phyloP scores from a whole-genome alignment of 2,329 filamentous ascomycete species.

The Pseudogymnoascus sp. region DNA sequence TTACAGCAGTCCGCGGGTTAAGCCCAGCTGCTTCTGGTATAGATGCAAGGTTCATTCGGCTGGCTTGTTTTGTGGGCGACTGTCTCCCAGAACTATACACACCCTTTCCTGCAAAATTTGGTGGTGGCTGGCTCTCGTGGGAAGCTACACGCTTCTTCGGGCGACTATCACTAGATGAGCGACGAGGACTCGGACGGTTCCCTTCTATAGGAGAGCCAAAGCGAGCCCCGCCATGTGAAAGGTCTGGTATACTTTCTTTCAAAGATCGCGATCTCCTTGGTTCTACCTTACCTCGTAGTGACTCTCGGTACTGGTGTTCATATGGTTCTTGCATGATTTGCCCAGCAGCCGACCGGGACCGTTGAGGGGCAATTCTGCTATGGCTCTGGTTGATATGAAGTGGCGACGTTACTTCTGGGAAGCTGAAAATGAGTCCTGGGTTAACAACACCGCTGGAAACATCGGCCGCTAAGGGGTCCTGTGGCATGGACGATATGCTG shows the following conservation, averaged over 20 bases:
- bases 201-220: conserved; percentile 24
- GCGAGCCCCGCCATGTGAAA: conserved; percentile 22
- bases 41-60: conserved; percentile 43
- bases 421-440: conserved; percentile 50
- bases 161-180: conserved; percentile 24
- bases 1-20: conserved; percentile 42
- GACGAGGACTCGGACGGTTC: conserved; percentile 20
- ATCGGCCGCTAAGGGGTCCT: conserved; percentile 44
- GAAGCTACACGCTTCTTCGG: conserved; percentile 8
- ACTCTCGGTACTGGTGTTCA: conserved; percentile 26
- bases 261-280: conserved; percentile 14
- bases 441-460: conserved; percentile 44
- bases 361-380: conserved; percentile 14
- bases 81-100: conserved; percentile 19
- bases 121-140: background rate
- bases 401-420: conserved; percentile 27
- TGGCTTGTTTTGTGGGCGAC: conserved; percentile 44
- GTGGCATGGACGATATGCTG: conserved; percentile 31
- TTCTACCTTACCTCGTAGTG: conserved; percentile 25
- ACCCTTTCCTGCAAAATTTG: conserved; percentile 7
- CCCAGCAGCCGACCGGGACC: conserved; percentile 22
- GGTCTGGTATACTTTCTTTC: conserved; percentile 15
- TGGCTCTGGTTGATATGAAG: background rate
- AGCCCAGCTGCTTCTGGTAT: conserved; percentile 44
- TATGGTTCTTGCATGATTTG: conserved; percentile 24